A percentile compares a stretch with the other conserved stretches of the same genome.
These are phyloP conservation scores for Podochytrium sp. DNA, from an alignment of 192 early-diverging fungal species.

Conservation along the genomic window DNA sequence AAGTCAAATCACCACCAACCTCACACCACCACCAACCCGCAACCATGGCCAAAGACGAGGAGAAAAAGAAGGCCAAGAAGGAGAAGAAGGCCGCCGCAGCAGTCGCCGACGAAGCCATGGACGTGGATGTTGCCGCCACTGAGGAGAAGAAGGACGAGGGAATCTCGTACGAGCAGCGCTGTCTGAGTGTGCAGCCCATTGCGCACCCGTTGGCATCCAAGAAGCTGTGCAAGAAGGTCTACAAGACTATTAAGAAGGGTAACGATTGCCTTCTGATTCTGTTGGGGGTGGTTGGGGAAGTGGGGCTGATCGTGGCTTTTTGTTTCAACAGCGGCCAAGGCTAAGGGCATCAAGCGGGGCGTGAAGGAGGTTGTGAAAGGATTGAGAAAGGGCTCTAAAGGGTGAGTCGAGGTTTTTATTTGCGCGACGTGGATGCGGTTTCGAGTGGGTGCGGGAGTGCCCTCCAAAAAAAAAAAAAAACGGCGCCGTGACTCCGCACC, in stretches of 20 bases:
- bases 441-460: no score
- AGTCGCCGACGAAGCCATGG: constrained; percentile 45
- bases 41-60: constrained; percentile 5
- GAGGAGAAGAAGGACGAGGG: constrained; percentile 47
- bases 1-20: neutral
- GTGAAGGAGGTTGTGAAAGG: constrained; percentile 98
- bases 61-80: constrained; percentile 48
- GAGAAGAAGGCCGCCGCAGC: constrained; percentile 39
- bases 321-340: constrained; percentile 69
- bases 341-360: constrained; percentile 88
- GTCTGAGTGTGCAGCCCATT: constrained; percentile 67
- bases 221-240: constrained; percentile 82
- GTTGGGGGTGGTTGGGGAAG: neutral
- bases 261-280: neutral
- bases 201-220: constrained; percentile 82
- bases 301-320: neutral
- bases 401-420: constrained; percentile 38
- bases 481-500: no score
- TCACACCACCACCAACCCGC: no score
- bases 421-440: neutral
- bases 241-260: constrained; percentile 92
- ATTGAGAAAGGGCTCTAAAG: constrained; percentile 93
- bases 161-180: constrained; percentile 55
- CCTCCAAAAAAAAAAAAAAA: no score
- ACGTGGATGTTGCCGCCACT: constrained; percentile 41